Percentiles rank a stretch among this genome's conserved stretches.
phyloP scores from a whole-genome alignment of 2,329 filamentous ascomycete genomes.

The Mollisia scopiformis region DNA sequence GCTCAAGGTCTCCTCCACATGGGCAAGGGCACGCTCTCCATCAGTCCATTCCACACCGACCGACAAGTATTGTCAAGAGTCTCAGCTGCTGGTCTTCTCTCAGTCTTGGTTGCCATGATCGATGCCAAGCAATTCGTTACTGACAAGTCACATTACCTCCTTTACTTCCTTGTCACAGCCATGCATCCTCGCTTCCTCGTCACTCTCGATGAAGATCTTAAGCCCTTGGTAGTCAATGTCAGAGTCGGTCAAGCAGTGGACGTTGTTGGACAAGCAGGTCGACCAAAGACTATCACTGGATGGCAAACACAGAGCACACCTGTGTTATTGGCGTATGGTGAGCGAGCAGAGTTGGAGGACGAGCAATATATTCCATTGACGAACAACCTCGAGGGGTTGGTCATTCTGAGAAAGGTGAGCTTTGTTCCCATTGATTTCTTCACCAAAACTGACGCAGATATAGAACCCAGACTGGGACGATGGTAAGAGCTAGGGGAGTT shows the following conservation, averaged over 20 bases:
- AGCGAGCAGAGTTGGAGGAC: conserved; percentile 95
- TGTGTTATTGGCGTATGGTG: conserved; percentile 89
- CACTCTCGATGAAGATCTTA: conserved; percentile 91
- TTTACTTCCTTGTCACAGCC: conserved; percentile 95
- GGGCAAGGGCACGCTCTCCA: conserved; percentile 95
- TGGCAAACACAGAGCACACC: conserved; percentile 99
- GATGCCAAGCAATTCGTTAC: conserved; percentile 87
- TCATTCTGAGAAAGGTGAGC: conserved; percentile 93
- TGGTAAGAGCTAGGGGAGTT: conserved; percentile 42
- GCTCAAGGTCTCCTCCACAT: conserved; percentile 97
- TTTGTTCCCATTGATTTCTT: not conserved
- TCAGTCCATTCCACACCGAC: conserved; percentile 99
- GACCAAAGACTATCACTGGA: conserved; percentile 98
- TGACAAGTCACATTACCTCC: conserved; percentile 78
- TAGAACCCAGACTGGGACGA: conserved; percentile 60
- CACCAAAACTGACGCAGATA: conserved; percentile 11
- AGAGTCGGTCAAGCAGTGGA: conserved; percentile 97
- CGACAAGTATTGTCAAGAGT: conserved; percentile 93
- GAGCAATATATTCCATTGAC: conserved; percentile 95
- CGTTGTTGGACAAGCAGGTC: conserved; percentile 93
- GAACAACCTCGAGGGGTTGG: conserved; percentile 89
- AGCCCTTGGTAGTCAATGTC: conserved; percentile 93
- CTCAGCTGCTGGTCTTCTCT: conserved; percentile 83
- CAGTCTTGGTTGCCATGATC: conserved; percentile 90
- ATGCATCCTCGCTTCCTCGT: conserved; percentile 98